Percentiles rank a stretch among this genome's conserved stretches.
These are phyloP conservation scores for Hordeum pubiflorum DNA, from an alignment of 202 grass and related monocot species.

Conservation along the genomic window DNA sequence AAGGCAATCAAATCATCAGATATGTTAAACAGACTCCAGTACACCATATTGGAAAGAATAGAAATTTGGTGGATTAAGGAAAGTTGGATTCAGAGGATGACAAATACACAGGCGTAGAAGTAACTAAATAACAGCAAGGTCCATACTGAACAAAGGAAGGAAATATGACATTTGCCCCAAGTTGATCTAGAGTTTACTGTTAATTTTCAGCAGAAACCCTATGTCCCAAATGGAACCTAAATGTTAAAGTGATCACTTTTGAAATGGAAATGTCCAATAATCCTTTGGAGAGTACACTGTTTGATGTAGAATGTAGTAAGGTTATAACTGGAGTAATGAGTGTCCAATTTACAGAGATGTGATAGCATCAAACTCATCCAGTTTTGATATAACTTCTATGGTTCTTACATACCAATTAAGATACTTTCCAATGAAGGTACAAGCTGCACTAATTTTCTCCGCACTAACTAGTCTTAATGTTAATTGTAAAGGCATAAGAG, in stretches of 20 bases:
- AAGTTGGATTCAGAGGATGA: background rate
- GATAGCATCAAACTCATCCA: background rate
- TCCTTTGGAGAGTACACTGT: background rate
- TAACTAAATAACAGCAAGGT: background rate
- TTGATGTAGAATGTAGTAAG: background rate
- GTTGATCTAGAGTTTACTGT: background rate
- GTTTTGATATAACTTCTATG: background rate
- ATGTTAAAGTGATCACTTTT: background rate
- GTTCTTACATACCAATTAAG: background rate
- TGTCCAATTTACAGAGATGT: background rate
- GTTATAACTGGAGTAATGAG: background rate
- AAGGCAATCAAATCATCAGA: conserved; percentile 2
- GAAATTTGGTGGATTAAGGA: background rate
- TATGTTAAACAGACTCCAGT: background rate
- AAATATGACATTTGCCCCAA: background rate
- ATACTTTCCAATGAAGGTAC: background rate
- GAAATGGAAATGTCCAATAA: background rate
- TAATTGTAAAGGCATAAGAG: background rate
- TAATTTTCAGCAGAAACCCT: background rate
- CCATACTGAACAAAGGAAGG: background rate
- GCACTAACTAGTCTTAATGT: background rate
- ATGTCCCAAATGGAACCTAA: background rate
- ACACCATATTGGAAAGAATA: background rate
- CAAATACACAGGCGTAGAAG: background rate
- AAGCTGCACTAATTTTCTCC: background rate